A percentile compares a stretch with the other conserved stretches of the same genome.
Conservation (phyloP, 768 basidiomycete genomes). For the Exidia glandulosa region DNA sequence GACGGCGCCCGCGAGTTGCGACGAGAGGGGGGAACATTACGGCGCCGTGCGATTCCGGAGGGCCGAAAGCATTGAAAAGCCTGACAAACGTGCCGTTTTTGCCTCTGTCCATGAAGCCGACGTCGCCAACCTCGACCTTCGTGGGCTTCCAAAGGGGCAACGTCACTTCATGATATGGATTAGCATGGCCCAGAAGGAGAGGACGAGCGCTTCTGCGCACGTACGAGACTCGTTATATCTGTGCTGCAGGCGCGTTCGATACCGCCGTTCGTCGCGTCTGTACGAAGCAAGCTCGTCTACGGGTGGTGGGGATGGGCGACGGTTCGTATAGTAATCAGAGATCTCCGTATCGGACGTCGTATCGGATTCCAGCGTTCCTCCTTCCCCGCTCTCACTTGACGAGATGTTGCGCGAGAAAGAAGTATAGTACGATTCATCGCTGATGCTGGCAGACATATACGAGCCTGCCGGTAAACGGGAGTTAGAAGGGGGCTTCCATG, state of each 20-base stretch:
- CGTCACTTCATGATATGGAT: constrained; percentile 30
- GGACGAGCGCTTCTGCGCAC: constrained; percentile 15
- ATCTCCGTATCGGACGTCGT: neutral
- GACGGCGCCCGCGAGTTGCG: constrained; percentile 50
- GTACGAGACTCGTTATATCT: constrained; percentile 57
- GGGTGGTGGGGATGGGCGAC: constrained; percentile 8
- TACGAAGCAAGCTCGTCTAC: constrained; percentile 29
- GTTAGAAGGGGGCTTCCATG: too few relatives aligned
- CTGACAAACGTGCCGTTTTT: constrained; percentile 57
- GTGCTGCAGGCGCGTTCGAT: constrained; percentile 55
- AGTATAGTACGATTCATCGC: neutral
- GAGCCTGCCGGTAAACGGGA: too few relatives aligned
- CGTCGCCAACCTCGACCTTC: constrained; percentile 51
- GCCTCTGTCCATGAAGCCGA: constrained; percentile 65
- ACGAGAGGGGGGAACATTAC: too few relatives aligned
- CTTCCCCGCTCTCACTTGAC: neutral
- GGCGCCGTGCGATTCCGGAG: too few relatives aligned
- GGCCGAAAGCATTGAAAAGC: constrained; percentile 58
- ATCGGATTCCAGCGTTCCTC: too few relatives aligned
- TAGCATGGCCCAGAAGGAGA: neutral
- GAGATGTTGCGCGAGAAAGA: neutral
- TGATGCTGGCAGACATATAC: neutral
- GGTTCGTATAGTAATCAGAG: too few relatives aligned
- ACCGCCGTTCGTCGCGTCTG: constrained; percentile 50
- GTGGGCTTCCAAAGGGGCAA: constrained; percentile 64